These are phyloP conservation scores for Perkinsela sp. DNA, from an alignment of 208 protist species.

Conservation along the genomic window DNA sequence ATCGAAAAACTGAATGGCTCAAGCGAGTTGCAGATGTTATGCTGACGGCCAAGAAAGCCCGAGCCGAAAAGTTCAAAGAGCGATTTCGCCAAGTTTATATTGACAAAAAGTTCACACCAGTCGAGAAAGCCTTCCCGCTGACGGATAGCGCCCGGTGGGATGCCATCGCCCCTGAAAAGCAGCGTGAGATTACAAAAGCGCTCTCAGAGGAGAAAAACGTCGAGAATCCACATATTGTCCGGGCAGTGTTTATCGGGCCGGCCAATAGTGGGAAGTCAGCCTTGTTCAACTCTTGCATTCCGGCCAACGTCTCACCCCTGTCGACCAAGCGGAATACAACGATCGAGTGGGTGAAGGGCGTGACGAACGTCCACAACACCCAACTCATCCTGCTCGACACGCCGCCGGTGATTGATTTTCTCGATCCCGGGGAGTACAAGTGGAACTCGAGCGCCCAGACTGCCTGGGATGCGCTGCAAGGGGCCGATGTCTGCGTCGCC, in stretches of 20 bases:
- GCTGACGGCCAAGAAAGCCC: conserved; percentile 15
- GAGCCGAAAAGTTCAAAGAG: conserved; percentile 20
- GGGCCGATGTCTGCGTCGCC: conserved; percentile 33
- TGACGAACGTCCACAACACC: conserved; percentile 46
- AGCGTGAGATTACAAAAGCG: background rate
- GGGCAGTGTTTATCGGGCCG: conserved; percentile 27
- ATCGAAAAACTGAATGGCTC: conserved; percentile 24
- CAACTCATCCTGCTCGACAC: conserved; percentile 60
- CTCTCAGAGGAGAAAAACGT: conserved; percentile 7
- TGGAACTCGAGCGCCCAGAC: conserved; percentile 14
- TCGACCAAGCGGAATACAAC: conserved; percentile 40
- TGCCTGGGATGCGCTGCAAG: conserved; percentile 46
- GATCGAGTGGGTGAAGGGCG: conserved; percentile 33
- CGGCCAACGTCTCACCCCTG: conserved; percentile 45
- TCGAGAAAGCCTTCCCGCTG: conserved; percentile 41
- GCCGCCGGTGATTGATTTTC: conserved; percentile 15
- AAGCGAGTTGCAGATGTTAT: conserved; percentile 39
- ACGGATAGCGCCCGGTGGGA: conserved; percentile 12
- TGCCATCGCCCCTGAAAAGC: conserved; percentile 1
- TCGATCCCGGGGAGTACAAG: conserved; percentile 9
- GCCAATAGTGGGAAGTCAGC: conserved; percentile 62
- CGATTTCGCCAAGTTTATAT: conserved; percentile 51
- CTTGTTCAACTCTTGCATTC: conserved; percentile 40
- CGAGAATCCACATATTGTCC: conserved; percentile 13
- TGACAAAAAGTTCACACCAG: conserved; percentile 34